Conservation (phyloP, 345 rosid genomes). For the Gossypium rotundifolium region DNA sequence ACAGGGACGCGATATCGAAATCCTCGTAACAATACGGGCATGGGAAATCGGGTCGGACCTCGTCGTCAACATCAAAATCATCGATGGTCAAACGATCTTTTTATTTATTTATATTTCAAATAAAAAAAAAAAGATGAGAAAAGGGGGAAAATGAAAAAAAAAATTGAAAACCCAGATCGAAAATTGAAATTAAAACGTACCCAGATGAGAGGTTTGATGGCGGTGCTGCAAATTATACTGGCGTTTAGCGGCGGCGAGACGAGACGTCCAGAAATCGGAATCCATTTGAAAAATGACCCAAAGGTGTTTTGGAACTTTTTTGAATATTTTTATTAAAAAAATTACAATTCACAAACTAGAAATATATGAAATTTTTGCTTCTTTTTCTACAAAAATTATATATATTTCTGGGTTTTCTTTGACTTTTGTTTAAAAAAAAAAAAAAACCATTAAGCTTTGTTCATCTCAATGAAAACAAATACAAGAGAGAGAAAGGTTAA, state of each 20-base stretch:
- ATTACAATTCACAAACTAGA: background rate
- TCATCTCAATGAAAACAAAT: background rate
- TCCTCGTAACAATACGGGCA: conserved; percentile 62
- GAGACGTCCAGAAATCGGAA: conserved; percentile 57
- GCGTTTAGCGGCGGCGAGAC: conserved; percentile 53
- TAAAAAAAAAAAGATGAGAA: background rate
- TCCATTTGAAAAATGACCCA: conserved; percentile 26
- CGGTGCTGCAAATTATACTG: conserved; percentile 45
- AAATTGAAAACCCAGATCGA: background rate
- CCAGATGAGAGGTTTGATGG: conserved; percentile 39
- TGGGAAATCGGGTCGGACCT: conserved; percentile 45
- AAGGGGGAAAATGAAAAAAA: background rate
- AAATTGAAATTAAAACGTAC: conserved; percentile 14
- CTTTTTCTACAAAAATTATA: background rate
- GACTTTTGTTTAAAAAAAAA: background rate
- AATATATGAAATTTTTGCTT: background rate
- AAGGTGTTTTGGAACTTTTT: background rate
- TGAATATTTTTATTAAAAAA: background rate
- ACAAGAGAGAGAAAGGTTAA: background rate
- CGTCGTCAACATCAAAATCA: conserved; percentile 57
- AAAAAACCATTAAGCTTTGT: background rate
- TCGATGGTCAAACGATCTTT: conserved; percentile 50
- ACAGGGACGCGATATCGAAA: conserved; percentile 47
- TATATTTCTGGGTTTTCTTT: background rate
- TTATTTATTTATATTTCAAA: background rate